phyloP scores from a whole-genome alignment of 192 early-diverging fungal species.

The Coemansia sp. region DNA sequence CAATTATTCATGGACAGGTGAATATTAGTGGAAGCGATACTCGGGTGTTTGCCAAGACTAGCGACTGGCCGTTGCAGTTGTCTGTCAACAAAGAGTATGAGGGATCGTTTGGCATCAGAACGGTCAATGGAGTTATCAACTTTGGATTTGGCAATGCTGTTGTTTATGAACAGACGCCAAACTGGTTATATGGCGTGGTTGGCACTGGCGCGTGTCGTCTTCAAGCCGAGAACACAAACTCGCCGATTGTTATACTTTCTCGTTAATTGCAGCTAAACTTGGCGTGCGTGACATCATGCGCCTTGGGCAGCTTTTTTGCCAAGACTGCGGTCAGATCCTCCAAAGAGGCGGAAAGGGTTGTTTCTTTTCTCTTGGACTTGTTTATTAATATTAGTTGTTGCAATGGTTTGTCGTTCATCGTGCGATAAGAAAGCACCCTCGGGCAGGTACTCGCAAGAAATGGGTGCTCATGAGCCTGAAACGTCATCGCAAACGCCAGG shows the following conservation, averaged over 20 bases:
- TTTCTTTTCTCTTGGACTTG: not conserved
- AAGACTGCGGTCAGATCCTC: not conserved
- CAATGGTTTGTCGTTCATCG: not conserved
- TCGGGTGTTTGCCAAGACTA: not conserved
- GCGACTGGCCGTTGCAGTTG: conserved; percentile 3
- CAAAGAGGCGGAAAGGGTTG: not conserved
- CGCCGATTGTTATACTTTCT: not conserved
- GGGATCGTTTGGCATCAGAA: not conserved
- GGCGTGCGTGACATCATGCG: not conserved
- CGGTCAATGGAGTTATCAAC: not conserved
- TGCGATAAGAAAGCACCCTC: not conserved
- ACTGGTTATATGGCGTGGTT: not conserved
- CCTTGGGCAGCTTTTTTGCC: not conserved
- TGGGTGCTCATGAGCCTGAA: not conserved
- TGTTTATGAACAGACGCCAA: not conserved
- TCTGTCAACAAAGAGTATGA: not conserved
- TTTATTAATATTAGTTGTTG: conserved; percentile 1
- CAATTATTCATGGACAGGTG: conserved; percentile 2
- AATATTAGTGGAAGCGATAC: not conserved
- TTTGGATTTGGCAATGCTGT: not conserved
- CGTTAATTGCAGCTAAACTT: not conserved
- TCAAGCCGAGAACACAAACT: not conserved
- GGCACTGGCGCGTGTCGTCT: not conserved
- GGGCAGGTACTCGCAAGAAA: not conserved
- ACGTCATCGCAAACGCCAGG: not conserved